Base-by-base conservation (phyloP, 306 rosid species). In the Senna siamea region DNA sequence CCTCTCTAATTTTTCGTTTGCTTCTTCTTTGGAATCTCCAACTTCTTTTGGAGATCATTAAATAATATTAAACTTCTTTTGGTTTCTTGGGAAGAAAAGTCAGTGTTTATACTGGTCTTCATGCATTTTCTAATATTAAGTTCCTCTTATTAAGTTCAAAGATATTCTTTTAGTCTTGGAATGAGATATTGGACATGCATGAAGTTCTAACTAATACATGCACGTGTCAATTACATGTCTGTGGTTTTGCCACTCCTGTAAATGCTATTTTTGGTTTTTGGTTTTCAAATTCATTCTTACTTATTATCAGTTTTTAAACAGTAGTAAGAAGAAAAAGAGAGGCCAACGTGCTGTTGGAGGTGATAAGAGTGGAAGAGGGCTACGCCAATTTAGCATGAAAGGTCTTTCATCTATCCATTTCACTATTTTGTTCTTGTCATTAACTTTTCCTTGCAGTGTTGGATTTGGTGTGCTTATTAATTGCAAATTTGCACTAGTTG, bases 361-460 rank as follows among this genome's bases (percentile, higher is more conserved):
- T 30, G 99, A 94, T 75, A 94, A 94, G 93, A 88, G 85, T 77
- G 99, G 99, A 69, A 87, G 99, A 83, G 99, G 98, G 59, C 95
- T 94, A 56, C 98, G 98, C 75, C 98, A 94, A 70, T 94, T 94
- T 72, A 94, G 98, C 66, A 94, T 94, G 98, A 94, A 94, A 90
- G 98, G 98, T 93, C 20, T 74, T 53, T 74, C 12, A 77, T 79
- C 67, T 70, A 23, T 69, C 20, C 67, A 54, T 63, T 38, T 15
- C 48, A 41, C 55, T 38, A 3, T 15, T 57, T 68, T 69, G 28
- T 62, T 72, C 8, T 4, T 44, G 61, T 23, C 58, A 18, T 70
- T 72, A 34, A 19, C 15, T 26, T 38, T 62, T 46, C 72, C 51
- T 13, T 28, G 52, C 46, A 57, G 53, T 15, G 56, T 76, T 75